A percentile compares a stretch with the other conserved stretches of the same genome.
Conservation (phyloP, 148 eudicot species). For the Rhododendron simsii region DNA sequence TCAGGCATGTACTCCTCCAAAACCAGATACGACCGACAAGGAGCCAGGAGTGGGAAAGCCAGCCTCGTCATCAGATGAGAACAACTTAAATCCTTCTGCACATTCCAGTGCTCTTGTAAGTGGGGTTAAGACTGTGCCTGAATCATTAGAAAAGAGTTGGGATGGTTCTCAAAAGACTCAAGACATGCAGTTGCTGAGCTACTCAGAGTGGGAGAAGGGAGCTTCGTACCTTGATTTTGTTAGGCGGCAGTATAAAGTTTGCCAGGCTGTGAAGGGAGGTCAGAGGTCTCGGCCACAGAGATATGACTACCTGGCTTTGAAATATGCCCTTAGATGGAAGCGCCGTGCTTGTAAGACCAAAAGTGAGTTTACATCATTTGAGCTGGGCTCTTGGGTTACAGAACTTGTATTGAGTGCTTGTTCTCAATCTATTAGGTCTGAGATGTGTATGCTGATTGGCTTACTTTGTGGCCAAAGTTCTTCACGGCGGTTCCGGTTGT, state of each 20-base stretch:
- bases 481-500: slow-evolving; percentile 73
- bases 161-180: slow-evolving; percentile 74
- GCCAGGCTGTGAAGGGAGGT: slow-evolving; percentile 60
- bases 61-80: slow-evolving; percentile 48
- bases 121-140: slow-evolving; percentile 55
- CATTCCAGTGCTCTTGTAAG: slow-evolving; percentile 32
- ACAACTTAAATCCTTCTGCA: slow-evolving; percentile 34
- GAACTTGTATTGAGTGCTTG: slow-evolving; percentile 96
- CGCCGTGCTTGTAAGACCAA: slow-evolving; percentile 55
- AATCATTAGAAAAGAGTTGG: slow-evolving; percentile 61
- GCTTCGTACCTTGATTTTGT: slow-evolving; percentile 99
- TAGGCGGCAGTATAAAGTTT: slow-evolving; percentile 93
- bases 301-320: slow-evolving; percentile 73
- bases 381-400: slow-evolving; percentile 98
- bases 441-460: slow-evolving; percentile 93
- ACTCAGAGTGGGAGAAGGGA: slow-evolving; percentile 97
- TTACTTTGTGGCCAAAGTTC: slow-evolving; percentile 92
- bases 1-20: slow-evolving; percentile 98
- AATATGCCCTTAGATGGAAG: slow-evolving; percentile 96
- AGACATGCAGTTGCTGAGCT: slow-evolving; percentile 83
- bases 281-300: slow-evolving; percentile 74
- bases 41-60: slow-evolving; percentile 53
- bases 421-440: slow-evolving; percentile 95
- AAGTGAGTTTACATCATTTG: slow-evolving; percentile 74
- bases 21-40: slow-evolving; percentile 76